Evolutionary conservation across 2,329 filamentous ascomycete species (phyloP).

Genomic region (Lecanicillium sp.): DNA sequence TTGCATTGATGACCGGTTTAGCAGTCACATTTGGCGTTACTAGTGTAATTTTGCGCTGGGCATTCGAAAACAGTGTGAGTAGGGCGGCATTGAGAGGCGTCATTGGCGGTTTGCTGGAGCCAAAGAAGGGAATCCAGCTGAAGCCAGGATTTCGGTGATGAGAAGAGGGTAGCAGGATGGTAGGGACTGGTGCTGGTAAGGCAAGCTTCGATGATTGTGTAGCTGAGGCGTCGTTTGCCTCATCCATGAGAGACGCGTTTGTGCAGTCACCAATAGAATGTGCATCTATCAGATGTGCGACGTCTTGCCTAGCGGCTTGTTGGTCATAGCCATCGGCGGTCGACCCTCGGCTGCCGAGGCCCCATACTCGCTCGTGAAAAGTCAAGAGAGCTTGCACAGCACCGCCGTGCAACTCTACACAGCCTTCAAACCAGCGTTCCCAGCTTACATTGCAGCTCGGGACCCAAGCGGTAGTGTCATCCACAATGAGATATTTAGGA

Average conservation of each 20-base stretch:
- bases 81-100: conserved; percentile 64
- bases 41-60: conserved; percentile 54
- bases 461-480: conserved; percentile 57
- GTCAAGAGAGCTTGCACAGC: conserved; percentile 53
- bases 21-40: conserved; percentile 75
- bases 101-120: conserved; percentile 39
- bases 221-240: conserved; percentile 12
- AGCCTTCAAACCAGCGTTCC: conserved; percentile 83
- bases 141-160: conserved; percentile 64
- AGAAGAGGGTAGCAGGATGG: conserved; percentile 64
- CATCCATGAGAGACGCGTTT: neutral
- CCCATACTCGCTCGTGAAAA: conserved; percentile 69
- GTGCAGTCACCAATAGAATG: neutral
- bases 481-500: conserved; percentile 72
- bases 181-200: conserved; percentile 30
- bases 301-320: no score
- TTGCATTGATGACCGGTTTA: conserved; percentile 50
- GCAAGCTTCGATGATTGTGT: conserved; percentile 21
- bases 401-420: conserved; percentile 56
- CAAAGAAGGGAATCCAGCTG: conserved; percentile 48
- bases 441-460: conserved; percentile 81
- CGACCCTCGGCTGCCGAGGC: conserved; percentile 13
- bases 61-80: conserved; percentile 51
- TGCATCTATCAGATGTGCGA: no score
- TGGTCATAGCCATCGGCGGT: neutral